Evolutionary conservation across 2,329 filamentous ascomycete species (phyloP), one percentile per base, ranked within the genome.

Genomic region (Trichoderma citrinoviride): DNA sequence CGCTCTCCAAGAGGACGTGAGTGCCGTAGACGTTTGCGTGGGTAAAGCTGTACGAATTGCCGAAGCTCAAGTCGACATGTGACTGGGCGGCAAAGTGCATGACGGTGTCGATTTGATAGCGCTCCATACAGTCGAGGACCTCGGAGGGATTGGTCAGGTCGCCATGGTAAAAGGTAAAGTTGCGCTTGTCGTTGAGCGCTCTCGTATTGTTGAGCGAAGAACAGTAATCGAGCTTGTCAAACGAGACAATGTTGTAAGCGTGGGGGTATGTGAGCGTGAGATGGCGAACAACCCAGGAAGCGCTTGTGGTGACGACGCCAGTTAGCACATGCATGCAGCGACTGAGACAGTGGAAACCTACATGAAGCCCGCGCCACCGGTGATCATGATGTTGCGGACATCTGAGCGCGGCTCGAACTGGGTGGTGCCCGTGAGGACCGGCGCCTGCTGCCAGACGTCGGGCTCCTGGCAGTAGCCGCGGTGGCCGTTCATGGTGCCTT

Each of bases 41-140:
- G 0, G 90, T 93, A 77, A 94, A 94, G 61, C 87, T 84, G 75
- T 92, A 92, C 10, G 90, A 92, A 77, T 94, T 92, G 57, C 89
- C 89, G 72, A 95, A 95, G 73, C 89, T 92, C 71, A 92, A 77
- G 71, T 94, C 90, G 57, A 95, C 91, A 73, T 94, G 91, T 7
- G 90, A 92, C 77, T 93, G 89, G n/a, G 91, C 91, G 3, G 91
- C 91, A 72, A 95, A 93, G 76, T 94, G 91, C 75, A 94, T 87
- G 67, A 95, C 83, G 60, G 90, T 92, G 74, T 94, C 91, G 71
- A 94, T 89, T 40, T 85, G 83, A 78, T 92, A 82, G 67, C 86
- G 83, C 74, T 89, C 83, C 72, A 94, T 83, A 73, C 88, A 91
- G 70, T 85, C 84, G 68, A 90, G 82, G 3, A 94, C 89, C 71